A percentile compares a stretch with the other conserved stretches of the same genome.
These are phyloP conservation scores for Chaetomiaceae sp. DNA, from an alignment of 2,329 filamentous ascomycete species.

Conservation along the genomic window DNA sequence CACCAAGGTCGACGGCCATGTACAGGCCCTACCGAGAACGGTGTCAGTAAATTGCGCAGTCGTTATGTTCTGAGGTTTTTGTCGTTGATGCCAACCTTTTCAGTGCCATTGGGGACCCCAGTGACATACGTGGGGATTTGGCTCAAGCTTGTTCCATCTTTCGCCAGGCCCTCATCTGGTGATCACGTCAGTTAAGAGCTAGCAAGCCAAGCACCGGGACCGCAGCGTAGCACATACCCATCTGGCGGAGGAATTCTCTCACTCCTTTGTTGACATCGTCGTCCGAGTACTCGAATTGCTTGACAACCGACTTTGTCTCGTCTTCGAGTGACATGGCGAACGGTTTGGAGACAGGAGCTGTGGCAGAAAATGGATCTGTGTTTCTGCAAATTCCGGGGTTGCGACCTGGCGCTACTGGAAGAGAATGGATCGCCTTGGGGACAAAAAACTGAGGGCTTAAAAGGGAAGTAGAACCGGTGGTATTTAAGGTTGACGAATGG, in stretches of 20 bases:
- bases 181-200: conserved; percentile 14
- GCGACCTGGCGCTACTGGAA: conserved; percentile 34
- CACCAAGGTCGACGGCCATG: conserved; percentile 94
- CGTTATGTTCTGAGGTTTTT: background rate
- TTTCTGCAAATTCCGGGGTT: conserved; percentile 47
- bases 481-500: conserved; percentile 31
- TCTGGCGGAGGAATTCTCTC: conserved; percentile 79
- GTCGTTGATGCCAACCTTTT: conserved; percentile 63
- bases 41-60: conserved; percentile 8
- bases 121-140: conserved; percentile 98
- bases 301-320: conserved; percentile 75
- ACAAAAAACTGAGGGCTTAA: conserved; percentile 30
- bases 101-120: conserved; percentile 90
- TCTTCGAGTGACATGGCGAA: conserved; percentile 59
- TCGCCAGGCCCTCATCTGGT: conserved; percentile 72
- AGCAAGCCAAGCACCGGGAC: background rate
- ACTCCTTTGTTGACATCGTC: conserved; percentile 76
- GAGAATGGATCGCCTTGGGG: conserved; percentile 38
- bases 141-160: conserved; percentile 76
- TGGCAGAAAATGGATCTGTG: conserved; percentile 50
- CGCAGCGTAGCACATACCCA: conserved; percentile 49
- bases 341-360: conserved; percentile 50
- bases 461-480: too few relatives aligned
- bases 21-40: conserved; percentile 69
- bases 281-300: conserved; percentile 79